These are phyloP conservation scores for Cyclanthera cordifolia DNA, from an alignment of 306 rosid species.

Conservation along the genomic window DNA sequence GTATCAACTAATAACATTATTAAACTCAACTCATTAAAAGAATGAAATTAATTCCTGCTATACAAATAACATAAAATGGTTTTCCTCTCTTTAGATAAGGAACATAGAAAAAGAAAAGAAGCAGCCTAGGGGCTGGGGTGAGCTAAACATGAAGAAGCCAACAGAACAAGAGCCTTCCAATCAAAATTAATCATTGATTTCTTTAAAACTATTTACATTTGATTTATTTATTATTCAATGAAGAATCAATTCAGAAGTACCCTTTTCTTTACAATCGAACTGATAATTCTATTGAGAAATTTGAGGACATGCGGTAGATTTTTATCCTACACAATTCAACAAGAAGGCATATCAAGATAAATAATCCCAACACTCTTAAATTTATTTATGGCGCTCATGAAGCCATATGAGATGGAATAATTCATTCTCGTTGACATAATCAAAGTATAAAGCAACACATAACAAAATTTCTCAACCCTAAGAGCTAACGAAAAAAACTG, in stretches of 20 bases:
- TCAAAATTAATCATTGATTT: not conserved
- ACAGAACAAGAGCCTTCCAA: not conserved
- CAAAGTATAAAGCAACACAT: not conserved
- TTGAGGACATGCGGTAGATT: not conserved
- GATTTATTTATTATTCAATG: no score
- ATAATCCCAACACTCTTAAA: not conserved
- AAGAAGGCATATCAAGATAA: not conserved
- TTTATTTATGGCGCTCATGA: not conserved
- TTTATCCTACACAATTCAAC: not conserved
- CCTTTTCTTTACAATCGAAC: no score
- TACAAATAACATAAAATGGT: not conserved
- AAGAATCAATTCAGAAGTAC: no score
- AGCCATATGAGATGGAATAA: no score
- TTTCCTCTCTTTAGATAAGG: not conserved
- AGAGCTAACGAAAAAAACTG: not conserved
- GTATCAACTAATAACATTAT: conserved; percentile 1
- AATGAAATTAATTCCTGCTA: not conserved
- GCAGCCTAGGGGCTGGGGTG: not conserved
- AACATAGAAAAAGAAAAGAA: not conserved
- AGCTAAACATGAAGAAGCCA: not conserved
- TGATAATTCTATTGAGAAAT: no score
- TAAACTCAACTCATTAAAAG: not conserved
- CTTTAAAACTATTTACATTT: not conserved
- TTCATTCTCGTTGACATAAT: not conserved
- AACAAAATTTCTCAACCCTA: not conserved